phyloP scores from a whole-genome alignment of 441 rosid species.

The Biscutella auriculata region DNA sequence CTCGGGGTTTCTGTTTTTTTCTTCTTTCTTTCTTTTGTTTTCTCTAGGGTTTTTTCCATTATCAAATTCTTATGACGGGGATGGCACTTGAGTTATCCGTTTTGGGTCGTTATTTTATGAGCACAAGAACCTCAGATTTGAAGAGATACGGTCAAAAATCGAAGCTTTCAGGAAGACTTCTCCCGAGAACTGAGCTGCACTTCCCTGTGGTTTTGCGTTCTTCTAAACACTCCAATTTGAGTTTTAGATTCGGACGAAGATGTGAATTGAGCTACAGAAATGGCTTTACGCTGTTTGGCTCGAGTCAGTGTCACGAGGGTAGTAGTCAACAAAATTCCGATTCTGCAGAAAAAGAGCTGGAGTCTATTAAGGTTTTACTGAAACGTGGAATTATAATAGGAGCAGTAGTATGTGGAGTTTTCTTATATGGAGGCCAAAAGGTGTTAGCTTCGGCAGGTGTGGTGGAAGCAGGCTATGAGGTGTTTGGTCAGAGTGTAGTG shows the following conservation, averaged over 20 bases:
- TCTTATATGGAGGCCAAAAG: constrained; percentile 44
- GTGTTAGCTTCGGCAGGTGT: constrained; percentile 66
- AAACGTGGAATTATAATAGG: constrained; percentile 46
- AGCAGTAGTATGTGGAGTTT: constrained; percentile 56
- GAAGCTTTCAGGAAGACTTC: constrained; percentile 26
- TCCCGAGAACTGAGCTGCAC: constrained; percentile 21
- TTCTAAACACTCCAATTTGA: constrained; percentile 16
- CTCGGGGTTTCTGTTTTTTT: not conserved
- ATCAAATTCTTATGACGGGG: constrained; percentile 24
- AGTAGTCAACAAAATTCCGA: constrained; percentile 1
- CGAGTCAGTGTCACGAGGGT: constrained; percentile 26
- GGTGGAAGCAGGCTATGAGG: constrained; percentile 71
- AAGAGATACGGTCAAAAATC: constrained; percentile 28
- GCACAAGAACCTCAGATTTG: constrained; percentile 25
- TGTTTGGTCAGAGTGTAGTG: constrained; percentile 54
- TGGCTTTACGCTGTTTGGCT: constrained; percentile 20
- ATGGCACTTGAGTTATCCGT: constrained; percentile 48
- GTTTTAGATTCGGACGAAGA: constrained; percentile 17
- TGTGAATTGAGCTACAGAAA: constrained; percentile 23
- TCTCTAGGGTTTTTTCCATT: constrained; percentile 1
- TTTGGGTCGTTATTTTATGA: constrained; percentile 33
- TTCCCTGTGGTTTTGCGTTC: constrained; percentile 18
- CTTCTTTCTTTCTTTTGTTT: not conserved
- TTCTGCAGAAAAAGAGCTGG: constrained; percentile 21
- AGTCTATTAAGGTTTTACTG: constrained; percentile 31